Conservation (phyloP, 257 asterid genomes). For the Jaltomata sinuosa region DNA sequence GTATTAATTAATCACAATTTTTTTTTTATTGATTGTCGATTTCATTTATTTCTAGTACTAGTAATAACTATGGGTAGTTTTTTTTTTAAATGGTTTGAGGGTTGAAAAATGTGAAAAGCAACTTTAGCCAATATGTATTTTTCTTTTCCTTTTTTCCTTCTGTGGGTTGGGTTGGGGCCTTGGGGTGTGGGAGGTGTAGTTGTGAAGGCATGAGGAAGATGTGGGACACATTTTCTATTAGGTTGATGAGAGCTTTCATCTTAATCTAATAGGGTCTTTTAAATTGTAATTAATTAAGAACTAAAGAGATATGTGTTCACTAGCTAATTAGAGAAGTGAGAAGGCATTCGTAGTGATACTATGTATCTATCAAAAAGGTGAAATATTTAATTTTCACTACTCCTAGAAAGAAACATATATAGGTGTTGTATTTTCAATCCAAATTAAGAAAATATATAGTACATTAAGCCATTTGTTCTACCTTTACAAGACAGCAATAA, state of each 20-base stretch:
- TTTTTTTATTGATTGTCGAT: no score
- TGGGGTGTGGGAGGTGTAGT: no score
- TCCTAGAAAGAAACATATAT: background rate
- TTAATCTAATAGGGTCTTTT: background rate
- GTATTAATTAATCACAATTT: no score
- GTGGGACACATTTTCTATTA: background rate
- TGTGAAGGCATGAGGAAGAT: background rate
- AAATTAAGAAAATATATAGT: background rate
- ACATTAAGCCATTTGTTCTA: background rate
- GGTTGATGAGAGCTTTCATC: background rate
- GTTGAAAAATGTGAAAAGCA: background rate
- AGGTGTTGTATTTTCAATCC: background rate
- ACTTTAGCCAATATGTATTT: background rate
- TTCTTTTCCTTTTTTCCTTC: no score
- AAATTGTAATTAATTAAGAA: background rate
- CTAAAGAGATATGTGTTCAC: background rate
- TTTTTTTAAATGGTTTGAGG: no score
- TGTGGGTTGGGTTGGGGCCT: no score
- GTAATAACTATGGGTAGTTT: no score
- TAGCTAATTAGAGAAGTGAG: background rate
- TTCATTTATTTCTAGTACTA: no score
- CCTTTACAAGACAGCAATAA: no score
- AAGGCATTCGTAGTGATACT: background rate
- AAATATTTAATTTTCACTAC: background rate
- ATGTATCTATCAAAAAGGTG: background rate